phyloP scores from a whole-genome alignment of 2,329 filamentous ascomycete genomes.

The Fusarium oxysporum region DNA sequence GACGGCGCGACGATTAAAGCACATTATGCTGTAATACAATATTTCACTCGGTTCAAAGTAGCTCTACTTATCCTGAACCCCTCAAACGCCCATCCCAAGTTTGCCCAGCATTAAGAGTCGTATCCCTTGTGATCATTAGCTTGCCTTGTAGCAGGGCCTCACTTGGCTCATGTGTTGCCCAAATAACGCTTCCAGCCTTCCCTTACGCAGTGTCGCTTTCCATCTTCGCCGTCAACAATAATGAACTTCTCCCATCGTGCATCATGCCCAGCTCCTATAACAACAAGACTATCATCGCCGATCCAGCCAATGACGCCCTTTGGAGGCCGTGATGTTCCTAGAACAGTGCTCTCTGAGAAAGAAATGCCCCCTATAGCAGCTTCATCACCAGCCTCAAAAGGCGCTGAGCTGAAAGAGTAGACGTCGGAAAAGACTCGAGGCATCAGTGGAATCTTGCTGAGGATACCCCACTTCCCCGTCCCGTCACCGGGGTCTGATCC shows the following conservation, averaged over 20 bases:
- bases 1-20: constrained; percentile 44
- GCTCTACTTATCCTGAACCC: constrained; percentile 30
- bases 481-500: constrained; percentile 60
- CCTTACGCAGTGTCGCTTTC: constrained; percentile 72
- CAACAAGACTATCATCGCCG: constrained; percentile 76
- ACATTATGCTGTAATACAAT: constrained; percentile 36
- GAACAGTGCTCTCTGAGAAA: constrained; percentile 57
- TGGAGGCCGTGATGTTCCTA: constrained; percentile 68
- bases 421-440: constrained; percentile 89
- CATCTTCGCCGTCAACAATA: constrained; percentile 75
- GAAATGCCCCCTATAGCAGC: constrained; percentile 59
- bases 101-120: constrained; percentile 28
- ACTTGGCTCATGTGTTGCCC: constrained; percentile 50
- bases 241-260: constrained; percentile 90
- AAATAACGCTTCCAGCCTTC: constrained; percentile 89
- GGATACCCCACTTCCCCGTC: constrained; percentile 84
- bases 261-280: constrained; percentile 83
- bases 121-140: constrained; percentile 8
- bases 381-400: constrained; percentile 88
- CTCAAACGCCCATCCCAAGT: constrained; percentile 39
- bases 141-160: not conserved
- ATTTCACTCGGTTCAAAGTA: constrained; percentile 25
- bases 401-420: constrained; percentile 84
- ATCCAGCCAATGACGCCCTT: constrained; percentile 92
- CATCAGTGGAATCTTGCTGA: constrained; percentile 85